Base-by-base conservation (phyloP, 805 yeast species). In the Hanseniaspora guilliermondii region DNA sequence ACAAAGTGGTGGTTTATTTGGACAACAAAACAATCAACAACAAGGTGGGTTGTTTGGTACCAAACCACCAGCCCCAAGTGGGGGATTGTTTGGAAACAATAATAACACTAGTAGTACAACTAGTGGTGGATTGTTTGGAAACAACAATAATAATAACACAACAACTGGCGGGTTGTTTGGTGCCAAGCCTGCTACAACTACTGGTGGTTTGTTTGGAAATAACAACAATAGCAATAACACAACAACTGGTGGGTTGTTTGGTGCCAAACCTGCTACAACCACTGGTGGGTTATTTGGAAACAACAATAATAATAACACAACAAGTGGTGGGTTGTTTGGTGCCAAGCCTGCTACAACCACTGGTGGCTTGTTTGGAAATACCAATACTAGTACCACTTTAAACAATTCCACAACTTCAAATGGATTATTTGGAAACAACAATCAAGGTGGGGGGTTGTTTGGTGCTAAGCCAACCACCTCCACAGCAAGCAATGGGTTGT, bases 41-140 rank as follows among this genome's bases (percentile, higher is more conserved):
- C 59, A 53, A 38, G 64, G 63, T 27, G 61, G 62, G 8, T 47
- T 64, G 39, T 64, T 63, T 55, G 67, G 69, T 45, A 53, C 59
- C 37, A 60, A 62, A 33, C 58, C 58, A 24, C 55, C 59, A 45
- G 62, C 58, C 40, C 55, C 60, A 2, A 32, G 41, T 17, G 72
- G 72, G 9, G 66, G 68, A 7, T 60, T 70, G 27, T 62, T 62
- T 57, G 65, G 65, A 16, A 41, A 49, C 38, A 55, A 48, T 55
- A 58, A 56, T 58, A 58, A 56, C 57, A 27, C 46, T 24, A 16
- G 56, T 12, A 12, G 27, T 21, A 25, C 27, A 24, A 46, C 44
- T 17, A 41, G 58, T 24, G 73, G 76, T 22, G 77, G 77, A 1
- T 62, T 76, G 52, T 77, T 77, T 61, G 79, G 78, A 27, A 39